phyloP scores from a whole-genome alignment of 306 rosid genomes.

The Trifolium pratense region DNA sequence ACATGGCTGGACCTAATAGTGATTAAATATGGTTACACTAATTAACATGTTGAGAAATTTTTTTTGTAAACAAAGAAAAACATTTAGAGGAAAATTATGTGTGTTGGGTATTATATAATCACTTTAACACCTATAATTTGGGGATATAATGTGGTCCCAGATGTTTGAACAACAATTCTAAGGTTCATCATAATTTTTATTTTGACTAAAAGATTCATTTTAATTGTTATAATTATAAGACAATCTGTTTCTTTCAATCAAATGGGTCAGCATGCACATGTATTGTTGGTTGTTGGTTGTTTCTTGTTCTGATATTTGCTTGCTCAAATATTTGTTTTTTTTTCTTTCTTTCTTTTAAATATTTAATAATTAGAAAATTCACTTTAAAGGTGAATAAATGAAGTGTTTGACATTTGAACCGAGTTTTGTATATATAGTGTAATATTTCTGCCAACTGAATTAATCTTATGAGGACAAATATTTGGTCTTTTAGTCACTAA shows the following conservation, averaged over 20 bases:
- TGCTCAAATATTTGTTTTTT: conserved; percentile 24
- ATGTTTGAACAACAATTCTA: background rate
- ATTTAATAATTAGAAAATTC: too few species aligned
- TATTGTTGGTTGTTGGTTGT: conserved; percentile 1
- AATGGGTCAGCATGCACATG: conserved; percentile 42
- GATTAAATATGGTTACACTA: background rate
- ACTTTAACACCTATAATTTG: background rate
- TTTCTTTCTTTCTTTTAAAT: too few species aligned
- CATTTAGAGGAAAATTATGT: background rate
- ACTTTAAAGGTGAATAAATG: too few species aligned
- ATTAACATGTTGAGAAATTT: background rate
- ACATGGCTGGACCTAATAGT: background rate
- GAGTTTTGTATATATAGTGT: too few species aligned
- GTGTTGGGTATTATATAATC: background rate
- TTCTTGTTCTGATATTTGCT: background rate
- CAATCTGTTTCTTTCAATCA: conserved; percentile 16
- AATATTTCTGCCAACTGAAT: too few species aligned
- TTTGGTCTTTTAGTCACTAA: too few species aligned
- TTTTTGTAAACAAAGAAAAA: background rate
- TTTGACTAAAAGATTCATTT: background rate
- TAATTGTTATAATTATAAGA: background rate
- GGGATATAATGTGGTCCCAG: background rate
- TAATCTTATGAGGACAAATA: too few species aligned
- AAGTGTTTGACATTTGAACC: too few species aligned
- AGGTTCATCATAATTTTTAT: background rate